These are phyloP conservation scores for Russula sp. DNA, from an alignment of 768 basidiomycete genomes.

Conservation along the genomic window DNA sequence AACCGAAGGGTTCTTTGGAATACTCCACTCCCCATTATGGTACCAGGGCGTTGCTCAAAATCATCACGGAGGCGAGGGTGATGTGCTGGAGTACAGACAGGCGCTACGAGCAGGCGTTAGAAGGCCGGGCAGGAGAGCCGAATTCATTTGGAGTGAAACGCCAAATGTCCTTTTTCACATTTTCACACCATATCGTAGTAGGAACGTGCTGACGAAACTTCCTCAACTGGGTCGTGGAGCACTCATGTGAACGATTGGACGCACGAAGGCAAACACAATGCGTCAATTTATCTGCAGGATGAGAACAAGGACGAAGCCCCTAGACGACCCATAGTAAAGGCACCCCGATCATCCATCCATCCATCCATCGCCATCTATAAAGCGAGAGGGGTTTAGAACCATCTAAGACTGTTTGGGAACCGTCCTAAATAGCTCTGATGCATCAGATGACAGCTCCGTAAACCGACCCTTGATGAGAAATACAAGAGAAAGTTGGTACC, in stretches of 20 bases:
- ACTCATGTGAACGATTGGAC: background rate
- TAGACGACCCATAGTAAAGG: too few species aligned
- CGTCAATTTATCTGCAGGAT: background rate
- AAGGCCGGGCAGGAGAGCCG: background rate
- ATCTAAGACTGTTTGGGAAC: too few species aligned
- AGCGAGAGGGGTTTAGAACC: too few species aligned
- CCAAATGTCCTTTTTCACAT: conserved; percentile 6
- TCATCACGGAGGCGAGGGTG: background rate
- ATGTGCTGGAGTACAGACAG: background rate
- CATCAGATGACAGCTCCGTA: too few species aligned
- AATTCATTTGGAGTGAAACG: background rate
- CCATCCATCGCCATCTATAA: background rate
- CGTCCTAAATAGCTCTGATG: too few species aligned
- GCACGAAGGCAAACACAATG: background rate
- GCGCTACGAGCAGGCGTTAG: background rate
- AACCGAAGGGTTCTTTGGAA: too few species aligned
- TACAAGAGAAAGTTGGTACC: background rate
- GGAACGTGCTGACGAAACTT: conserved; percentile 1
- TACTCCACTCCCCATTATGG: background rate
- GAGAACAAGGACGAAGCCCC: background rate
- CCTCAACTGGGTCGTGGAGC: conserved; percentile 8
- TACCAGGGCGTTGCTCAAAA: background rate
- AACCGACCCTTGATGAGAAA: background rate
- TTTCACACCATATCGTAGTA: background rate
- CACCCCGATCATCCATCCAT: background rate